phyloP scores from a whole-genome alignment of 1,139 yeast species.

The Lodderomyces theae region DNA sequence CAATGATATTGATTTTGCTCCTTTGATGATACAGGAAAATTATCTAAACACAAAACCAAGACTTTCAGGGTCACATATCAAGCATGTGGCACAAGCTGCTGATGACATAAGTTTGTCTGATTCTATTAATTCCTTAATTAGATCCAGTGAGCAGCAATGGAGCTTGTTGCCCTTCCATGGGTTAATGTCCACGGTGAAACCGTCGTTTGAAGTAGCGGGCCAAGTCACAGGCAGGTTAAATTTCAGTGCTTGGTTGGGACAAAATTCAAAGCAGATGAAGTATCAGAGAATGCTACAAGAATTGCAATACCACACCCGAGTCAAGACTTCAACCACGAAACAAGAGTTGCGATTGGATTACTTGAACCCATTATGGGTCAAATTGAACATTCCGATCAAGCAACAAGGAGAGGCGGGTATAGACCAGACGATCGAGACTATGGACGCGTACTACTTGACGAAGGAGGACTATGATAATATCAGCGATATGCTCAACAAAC shows the following conservation, averaged over 20 bases:
- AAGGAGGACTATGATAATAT: constrained; percentile 90
- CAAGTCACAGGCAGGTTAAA: constrained; percentile 63
- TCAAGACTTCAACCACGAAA: constrained; percentile 75
- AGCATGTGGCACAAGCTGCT: constrained; percentile 73
- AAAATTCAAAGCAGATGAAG: constrained; percentile 81
- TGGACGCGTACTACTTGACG: constrained; percentile 84
- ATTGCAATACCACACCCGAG: constrained; percentile 80
- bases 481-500: constrained; percentile 42
- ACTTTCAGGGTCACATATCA: constrained; percentile 47
- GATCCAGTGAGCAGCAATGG: constrained; percentile 96
- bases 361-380: constrained; percentile 59
- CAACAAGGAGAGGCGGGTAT: constrained; percentile 63
- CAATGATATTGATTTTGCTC: constrained; percentile 92
- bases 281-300: constrained; percentile 79
- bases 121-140: constrained; percentile 71
- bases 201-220: constrained; percentile 77
- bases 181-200: constrained; percentile 79
- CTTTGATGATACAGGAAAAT: constrained; percentile 95
- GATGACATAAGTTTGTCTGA: constrained; percentile 84
- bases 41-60: constrained; percentile 68
- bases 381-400: constrained; percentile 56
- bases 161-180: constrained; percentile 92
- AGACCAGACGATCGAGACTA: constrained; percentile 55
- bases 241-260: constrained; percentile 89
- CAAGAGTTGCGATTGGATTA: constrained; percentile 75